Base-by-base conservation (phyloP, 1,139 yeast species). In the Arxiozyma slooffiae region DNA sequence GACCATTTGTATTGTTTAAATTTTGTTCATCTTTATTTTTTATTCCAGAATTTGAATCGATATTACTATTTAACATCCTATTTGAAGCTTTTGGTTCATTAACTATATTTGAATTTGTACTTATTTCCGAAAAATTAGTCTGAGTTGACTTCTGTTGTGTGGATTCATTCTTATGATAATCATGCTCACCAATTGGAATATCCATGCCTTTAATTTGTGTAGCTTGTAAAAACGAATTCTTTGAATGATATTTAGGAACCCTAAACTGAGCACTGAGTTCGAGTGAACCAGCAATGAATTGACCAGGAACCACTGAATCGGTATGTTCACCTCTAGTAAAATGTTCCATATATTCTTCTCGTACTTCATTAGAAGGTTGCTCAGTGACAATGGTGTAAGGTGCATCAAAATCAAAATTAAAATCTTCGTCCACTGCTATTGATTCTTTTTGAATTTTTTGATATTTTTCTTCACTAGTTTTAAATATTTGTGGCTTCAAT, bases 221-320 rank as follows among this genome's bases (percentile, higher is more conserved):
- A 0, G 67, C 65, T 41, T 59, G 60, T 23, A 54, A 53, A 37
- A 60, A 59, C 17, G 68, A 61, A 22, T 58, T 57, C 41, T 69
- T 71, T 46, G 61, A 60, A 49, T 67, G 70, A 48, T 71, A 71
- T 52, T 66, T 68, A 2, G 74, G 74, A 4, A 67, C 52, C 39
- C 66, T 60, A 41, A 66, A 63, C 36, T 66, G 62, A 1, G 67
- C 56, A 22, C 71, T 67, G 11, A 71, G 50, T 48, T 71, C 73
- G 18, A 71, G 47, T 1, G 72, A 65, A 4, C 73, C 73, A 20
- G 58, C 60, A 5, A 71, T 69, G 41, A 66, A 70, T 54, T 71
- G 73, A 2, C 73, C 73, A 2, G 73, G 69, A 9, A 71, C 57
- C 1, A 67, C 61, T 14, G 62, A 51, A 9, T 54, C 51, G 9